Evolutionary conservation across 108 stramenopile species (phyloP), one percentile per base, ranked within the genome.

Genomic region (Cyclotella cryptica): DNA sequence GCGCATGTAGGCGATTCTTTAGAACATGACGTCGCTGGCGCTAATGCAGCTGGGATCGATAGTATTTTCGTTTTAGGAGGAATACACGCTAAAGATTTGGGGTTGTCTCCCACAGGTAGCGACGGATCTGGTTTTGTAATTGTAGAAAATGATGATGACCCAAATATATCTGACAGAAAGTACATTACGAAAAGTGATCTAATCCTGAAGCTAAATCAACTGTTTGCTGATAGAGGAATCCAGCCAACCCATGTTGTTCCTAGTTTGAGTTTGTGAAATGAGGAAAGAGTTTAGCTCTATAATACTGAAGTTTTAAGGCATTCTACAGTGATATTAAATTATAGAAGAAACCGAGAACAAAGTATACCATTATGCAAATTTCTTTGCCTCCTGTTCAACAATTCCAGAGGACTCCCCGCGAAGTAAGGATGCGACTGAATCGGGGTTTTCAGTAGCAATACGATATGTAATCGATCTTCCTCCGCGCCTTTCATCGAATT

Each of bases 1-100:
- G 88, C 85, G 6, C 91, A 94, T 61, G 93, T 97, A 11, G 96
- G 95, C 0, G 96, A 97, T 82, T 93, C 92, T 24, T 78, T 97
- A 53, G 89, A 93, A 60, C 96, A 97, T 80, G 96, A 97, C 74
- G 75, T 97, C 22, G 73, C 81, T n/a, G 95, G 96, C 28, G 95
- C 96, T 3, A 88, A 86, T 73, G 61, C 80, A 41, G 85, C 92
- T 11, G 86, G 84, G 1, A 72, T 97, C 57, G 81, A 79, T 15
- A 85, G 78, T 60, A 66, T 96, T 13, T 92, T 92, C 69, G 87
- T 97, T 41, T 55, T 86, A 17, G 84, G 88, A 15, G 94, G 94
- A 12, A 85, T 96, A 35, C 94, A 96, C 65, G 53, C 80, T 4
- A 53, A 71, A 14, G 90, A 89, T 49, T 68, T 95, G n/a, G 87